A percentile compares a stretch with the other conserved stretches of the same genome.
Conservation (phyloP, 495 filamentous ascomycete species). For the Filosporella fistucella region DNA sequence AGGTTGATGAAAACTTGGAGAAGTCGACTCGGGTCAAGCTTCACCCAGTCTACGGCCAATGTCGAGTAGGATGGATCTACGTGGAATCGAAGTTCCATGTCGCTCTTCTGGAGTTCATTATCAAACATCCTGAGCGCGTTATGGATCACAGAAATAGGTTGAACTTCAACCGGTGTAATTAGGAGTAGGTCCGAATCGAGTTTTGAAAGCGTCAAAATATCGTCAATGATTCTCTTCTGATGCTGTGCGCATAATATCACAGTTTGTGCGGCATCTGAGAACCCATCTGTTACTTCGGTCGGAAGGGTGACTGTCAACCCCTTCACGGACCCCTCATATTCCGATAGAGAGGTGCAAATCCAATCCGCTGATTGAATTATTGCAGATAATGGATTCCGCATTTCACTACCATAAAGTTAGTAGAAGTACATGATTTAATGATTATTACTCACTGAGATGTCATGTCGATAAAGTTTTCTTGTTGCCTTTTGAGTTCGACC, state of each 20-base stretch:
- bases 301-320: conserved; percentile 1
- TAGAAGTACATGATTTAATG: background rate
- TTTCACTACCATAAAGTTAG: conserved; percentile 39
- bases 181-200: conserved; percentile 73
- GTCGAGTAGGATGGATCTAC: conserved; percentile 49
- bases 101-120: conserved; percentile 47
- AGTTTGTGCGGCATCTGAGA: conserved; percentile 70
- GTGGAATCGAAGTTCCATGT: conserved; percentile 47
- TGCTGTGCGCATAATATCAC: conserved; percentile 78
- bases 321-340: conserved; percentile 17
- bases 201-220: conserved; percentile 73
- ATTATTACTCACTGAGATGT: conserved; percentile 52
- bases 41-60: conserved; percentile 60
- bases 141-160: conserved; percentile 63
- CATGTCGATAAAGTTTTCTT: conserved; percentile 87
- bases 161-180: conserved; percentile 66
- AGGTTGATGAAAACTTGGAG: conserved; percentile 77
- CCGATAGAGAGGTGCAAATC: conserved; percentile 12
- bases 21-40: conserved; percentile 68
- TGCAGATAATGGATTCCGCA: conserved; percentile 64
- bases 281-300: conserved; percentile 39
- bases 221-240: conserved; percentile 70
- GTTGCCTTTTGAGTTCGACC: conserved; percentile 57
- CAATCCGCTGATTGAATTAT: conserved; percentile 65
- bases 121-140: conserved; percentile 63